phyloP scores from a whole-genome alignment of 495 filamentous ascomycete species.

The Cairneyella variabilis region DNA sequence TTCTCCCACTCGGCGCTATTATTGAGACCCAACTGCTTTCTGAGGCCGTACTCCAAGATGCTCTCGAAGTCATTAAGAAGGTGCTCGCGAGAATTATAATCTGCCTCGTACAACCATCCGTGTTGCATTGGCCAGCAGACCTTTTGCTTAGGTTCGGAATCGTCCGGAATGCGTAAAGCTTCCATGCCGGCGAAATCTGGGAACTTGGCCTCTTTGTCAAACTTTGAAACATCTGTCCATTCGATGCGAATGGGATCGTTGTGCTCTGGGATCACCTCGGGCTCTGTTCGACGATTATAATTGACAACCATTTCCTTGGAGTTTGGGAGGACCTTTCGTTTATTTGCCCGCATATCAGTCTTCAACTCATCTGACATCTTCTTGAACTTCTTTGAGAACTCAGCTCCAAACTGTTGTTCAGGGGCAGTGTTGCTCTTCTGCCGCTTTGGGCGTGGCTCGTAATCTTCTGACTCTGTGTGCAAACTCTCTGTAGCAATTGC shows the following conservation, averaged over 20 bases:
- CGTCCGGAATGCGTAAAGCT: conserved; percentile 81
- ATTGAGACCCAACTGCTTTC: conserved; percentile 71
- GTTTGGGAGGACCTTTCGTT: conserved; percentile 88
- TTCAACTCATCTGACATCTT: conserved; percentile 84
- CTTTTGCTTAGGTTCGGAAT: conserved; percentile 85
- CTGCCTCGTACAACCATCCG: conserved; percentile 85
- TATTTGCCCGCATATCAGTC: conserved; percentile 84
- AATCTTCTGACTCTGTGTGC: conserved; percentile 77
- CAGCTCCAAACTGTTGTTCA: conserved; percentile 80
- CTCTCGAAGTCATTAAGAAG: conserved; percentile 81
- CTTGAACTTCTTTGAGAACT: conserved; percentile 74
- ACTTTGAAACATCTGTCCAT: conserved; percentile 77
- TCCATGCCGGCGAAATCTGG: conserved; percentile 74
- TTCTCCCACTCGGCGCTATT: conserved; percentile 78
- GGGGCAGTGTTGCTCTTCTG: conserved; percentile 65
- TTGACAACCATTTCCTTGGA: conserved; percentile 92
- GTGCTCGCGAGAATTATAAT: conserved; percentile 72
- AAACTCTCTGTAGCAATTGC: conserved; percentile 74
- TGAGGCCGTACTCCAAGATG: conserved; percentile 82
- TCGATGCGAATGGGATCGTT: conserved; percentile 91
- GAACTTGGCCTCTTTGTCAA: conserved; percentile 41
- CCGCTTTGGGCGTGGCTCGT: conserved; percentile 84
- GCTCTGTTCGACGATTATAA: conserved; percentile 76
- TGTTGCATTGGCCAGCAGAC: conserved; percentile 86
- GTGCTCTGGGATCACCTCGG: conserved; percentile 85